phyloP scores from a whole-genome alignment of 106 monocot genomes.

The Amphibolis antarctica region DNA sequence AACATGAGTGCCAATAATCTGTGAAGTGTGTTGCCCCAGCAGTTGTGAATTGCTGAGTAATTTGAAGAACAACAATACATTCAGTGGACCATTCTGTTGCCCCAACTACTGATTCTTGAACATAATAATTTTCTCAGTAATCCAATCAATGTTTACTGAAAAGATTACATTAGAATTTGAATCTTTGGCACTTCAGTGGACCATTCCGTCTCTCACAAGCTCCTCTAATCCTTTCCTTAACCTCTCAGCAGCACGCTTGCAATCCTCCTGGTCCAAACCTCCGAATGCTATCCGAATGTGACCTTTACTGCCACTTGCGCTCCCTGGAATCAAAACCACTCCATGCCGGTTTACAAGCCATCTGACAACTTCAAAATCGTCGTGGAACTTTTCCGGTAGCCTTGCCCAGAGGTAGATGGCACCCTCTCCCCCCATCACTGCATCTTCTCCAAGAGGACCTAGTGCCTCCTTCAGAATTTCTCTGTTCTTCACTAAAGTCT shows the following conservation, averaged over 20 bases:
- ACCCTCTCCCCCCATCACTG: slow-evolving; percentile 84
- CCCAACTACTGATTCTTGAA: too few species aligned
- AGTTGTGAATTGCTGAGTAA: too few species aligned
- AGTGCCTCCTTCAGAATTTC: slow-evolving; percentile 58
- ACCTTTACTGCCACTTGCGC: slow-evolving; percentile 66
- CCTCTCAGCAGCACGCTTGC: slow-evolving; percentile 47
- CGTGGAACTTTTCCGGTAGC: slow-evolving; percentile 50
- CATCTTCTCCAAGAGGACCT: slow-evolving; percentile 59
- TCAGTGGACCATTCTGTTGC: too few species aligned
- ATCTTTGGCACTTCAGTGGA: slow-evolving; percentile 12
- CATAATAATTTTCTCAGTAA: not conserved
- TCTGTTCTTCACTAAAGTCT: slow-evolving; percentile 65
- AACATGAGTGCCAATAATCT: too few species aligned
- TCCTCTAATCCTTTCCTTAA: slow-evolving; percentile 63
- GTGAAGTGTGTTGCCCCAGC: too few species aligned
- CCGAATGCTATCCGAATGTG: slow-evolving; percentile 83
- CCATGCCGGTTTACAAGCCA: slow-evolving; percentile 76
- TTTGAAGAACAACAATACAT: too few species aligned
- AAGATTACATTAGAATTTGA: not conserved
- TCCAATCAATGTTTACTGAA: not conserved
- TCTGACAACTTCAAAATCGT: slow-evolving; percentile 77
- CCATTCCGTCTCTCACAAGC: slow-evolving; percentile 75
- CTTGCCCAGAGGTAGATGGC: slow-evolving; percentile 98
- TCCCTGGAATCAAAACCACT: slow-evolving; percentile 77
- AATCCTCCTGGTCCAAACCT: slow-evolving; percentile 61